Conservation (phyloP, 306 rosid species). For the Cicer pinnatifidum region DNA sequence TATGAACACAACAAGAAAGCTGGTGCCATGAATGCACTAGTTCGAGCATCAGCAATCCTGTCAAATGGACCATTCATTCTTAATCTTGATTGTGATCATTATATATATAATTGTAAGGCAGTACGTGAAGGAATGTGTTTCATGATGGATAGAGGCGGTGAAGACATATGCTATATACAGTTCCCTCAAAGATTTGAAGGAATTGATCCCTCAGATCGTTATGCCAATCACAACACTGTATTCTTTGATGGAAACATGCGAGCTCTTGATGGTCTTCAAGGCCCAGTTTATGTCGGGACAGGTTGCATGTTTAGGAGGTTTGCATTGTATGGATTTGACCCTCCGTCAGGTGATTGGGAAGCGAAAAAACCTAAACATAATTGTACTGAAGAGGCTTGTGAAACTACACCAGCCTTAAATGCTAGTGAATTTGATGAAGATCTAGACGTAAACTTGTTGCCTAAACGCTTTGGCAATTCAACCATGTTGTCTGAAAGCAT, state of each 20-base stretch:
- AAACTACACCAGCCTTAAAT: slow-evolving; percentile 50
- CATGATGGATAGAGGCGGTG: slow-evolving; percentile 68
- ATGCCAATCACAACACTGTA: slow-evolving; percentile 61
- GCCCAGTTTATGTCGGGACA: slow-evolving; percentile 90
- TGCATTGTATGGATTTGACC: slow-evolving; percentile 85
- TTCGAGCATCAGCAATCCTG: slow-evolving; percentile 56
- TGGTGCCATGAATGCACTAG: slow-evolving; percentile 64
- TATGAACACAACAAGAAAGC: slow-evolving; percentile 68
- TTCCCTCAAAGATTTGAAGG: slow-evolving; percentile 70
- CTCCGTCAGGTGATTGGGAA: slow-evolving; percentile 59
- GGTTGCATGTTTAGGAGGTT: slow-evolving; percentile 88
- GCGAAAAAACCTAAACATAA: not conserved
- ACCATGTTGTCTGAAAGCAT: slow-evolving; percentile 72
- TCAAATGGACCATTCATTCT: slow-evolving; percentile 66
- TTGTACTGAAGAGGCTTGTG: slow-evolving; percentile 19
- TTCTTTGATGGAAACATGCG: slow-evolving; percentile 67
- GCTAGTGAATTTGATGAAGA: slow-evolving; percentile 66
- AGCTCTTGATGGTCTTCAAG: slow-evolving; percentile 68
- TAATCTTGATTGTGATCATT: slow-evolving; percentile 65
- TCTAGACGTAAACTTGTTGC: slow-evolving; percentile 66
- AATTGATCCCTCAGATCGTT: slow-evolving; percentile 63
- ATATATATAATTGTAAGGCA: slow-evolving; percentile 58
- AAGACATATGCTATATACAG: slow-evolving; percentile 59
- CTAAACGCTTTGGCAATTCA: slow-evolving; percentile 88
- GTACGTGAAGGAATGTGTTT: slow-evolving; percentile 63